Percentiles rank a stretch among this genome's conserved stretches.
Evolutionary conservation across 148 eudicot genomes (phyloP).

Genomic region (Chenopodium formosanum): DNA sequence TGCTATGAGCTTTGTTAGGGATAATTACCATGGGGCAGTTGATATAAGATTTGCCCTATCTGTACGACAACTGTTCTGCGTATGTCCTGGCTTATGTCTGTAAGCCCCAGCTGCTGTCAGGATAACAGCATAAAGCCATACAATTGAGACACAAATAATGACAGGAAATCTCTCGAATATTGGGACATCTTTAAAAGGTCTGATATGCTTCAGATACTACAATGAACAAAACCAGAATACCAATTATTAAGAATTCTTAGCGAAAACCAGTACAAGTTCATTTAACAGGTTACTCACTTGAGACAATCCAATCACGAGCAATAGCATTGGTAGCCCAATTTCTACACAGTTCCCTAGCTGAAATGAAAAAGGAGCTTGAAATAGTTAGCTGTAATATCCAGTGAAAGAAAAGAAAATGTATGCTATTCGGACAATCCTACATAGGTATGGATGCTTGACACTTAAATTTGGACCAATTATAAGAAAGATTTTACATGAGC

Average conservation of each 20-base stretch:
- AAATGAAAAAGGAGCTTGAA: constrained; percentile 23
- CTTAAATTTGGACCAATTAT: not conserved
- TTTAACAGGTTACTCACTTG: constrained; percentile 52
- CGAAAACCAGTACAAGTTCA: not conserved
- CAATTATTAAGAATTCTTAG: not conserved
- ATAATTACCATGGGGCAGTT: constrained; percentile 85
- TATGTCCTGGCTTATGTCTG: constrained; percentile 48
- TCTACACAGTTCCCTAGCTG: constrained; percentile 93
- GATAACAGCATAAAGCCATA: constrained; percentile 88
- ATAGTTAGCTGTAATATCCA: not conserved
- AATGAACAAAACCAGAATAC: constrained; percentile 26
- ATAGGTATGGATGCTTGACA: not conserved
- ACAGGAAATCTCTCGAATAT: constrained; percentile 94
- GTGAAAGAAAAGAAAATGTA: not conserved
- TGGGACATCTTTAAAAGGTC: constrained; percentile 69
- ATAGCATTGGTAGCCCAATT: constrained; percentile 85
- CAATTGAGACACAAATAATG: constrained; percentile 58
- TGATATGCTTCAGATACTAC: constrained; percentile 92
- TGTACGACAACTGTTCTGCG: constrained; percentile 88
- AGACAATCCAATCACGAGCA: constrained; percentile 77
- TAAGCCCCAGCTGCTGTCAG: constrained; percentile 97
- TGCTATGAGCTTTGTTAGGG: not conserved
- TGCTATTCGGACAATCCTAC: not conserved
- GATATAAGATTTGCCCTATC: constrained; percentile 82
- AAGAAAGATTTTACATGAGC: not conserved